Evolutionary conservation across 179 eudicot genomes (phyloP).

Genomic region (Sideroxylon spinosum): DNA sequence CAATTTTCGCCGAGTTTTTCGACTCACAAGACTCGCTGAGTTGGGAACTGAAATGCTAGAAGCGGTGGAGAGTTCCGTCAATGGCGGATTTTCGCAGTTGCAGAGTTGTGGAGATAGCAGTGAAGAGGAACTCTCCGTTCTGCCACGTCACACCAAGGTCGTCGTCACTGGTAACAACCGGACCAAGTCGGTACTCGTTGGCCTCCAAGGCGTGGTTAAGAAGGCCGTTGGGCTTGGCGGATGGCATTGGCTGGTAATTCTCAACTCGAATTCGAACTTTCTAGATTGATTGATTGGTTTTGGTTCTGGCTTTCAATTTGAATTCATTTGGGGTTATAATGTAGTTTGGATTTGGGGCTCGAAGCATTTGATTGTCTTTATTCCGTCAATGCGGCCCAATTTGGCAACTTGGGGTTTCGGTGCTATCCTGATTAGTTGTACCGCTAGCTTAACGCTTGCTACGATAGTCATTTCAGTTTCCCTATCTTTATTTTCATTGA

Average conservation of each 20-base stretch:
- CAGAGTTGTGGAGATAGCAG: constrained; percentile 55
- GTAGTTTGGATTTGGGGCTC: constrained; percentile 8
- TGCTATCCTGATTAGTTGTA: not conserved
- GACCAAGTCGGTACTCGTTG: constrained; percentile 83
- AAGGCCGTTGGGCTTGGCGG: constrained; percentile 99
- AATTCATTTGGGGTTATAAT: constrained; percentile 1
- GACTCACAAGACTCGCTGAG: constrained; percentile 11
- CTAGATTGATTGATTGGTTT: not conserved
- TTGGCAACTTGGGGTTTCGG: not conserved
- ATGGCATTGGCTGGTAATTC: constrained; percentile 98
- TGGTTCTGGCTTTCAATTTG: not conserved
- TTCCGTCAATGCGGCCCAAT: not conserved
- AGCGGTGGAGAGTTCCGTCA: constrained; percentile 31
- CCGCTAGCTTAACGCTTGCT: not conserved
- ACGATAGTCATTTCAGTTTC: not conserved
- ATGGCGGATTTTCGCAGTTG: constrained; percentile 29
- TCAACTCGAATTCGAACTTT: not conserved
- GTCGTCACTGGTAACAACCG: constrained; percentile 92
- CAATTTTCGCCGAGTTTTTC: not conserved
- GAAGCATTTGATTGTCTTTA: not conserved
- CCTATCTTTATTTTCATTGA: not conserved
- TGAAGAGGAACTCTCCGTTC: constrained; percentile 75
- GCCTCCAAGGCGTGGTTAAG: constrained; percentile 83
- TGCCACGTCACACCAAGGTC: constrained; percentile 92
- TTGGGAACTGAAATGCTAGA: constrained; percentile 37